Conservation (phyloP, 2,329 filamentous ascomycete species). For the Stenocarpella maydis region DNA sequence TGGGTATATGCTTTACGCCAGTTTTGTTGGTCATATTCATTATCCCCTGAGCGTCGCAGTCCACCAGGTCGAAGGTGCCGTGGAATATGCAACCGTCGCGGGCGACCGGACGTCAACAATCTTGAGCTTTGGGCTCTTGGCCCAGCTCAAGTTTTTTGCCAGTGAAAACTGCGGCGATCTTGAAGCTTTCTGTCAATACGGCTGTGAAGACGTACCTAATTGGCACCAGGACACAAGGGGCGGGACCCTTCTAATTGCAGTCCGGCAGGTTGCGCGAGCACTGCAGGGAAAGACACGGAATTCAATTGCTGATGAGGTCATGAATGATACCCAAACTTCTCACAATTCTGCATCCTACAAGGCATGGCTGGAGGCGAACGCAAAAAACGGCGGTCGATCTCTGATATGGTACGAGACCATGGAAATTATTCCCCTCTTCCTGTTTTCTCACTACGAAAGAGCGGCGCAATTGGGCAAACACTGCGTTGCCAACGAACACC, state of each 20-base stretch:
- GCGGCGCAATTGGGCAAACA: constrained; percentile 64
- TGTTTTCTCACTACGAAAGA: constrained; percentile 69
- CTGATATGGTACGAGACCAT: constrained; percentile 74
- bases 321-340: constrained; percentile 68
- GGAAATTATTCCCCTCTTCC: constrained; percentile 68
- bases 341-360: constrained; percentile 68
- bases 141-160: constrained; percentile 73
- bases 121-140: constrained; percentile 73
- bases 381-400: constrained; percentile 68
- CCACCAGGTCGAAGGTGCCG: constrained; percentile 67
- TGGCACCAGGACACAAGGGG: constrained; percentile 78
- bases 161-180: constrained; percentile 75
- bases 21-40: constrained; percentile 76
- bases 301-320: constrained; percentile 60
- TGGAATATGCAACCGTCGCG: constrained; percentile 71
- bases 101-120: constrained; percentile 78
- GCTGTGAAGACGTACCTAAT: constrained; percentile 76
- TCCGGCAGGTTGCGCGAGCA: constrained; percentile 72
- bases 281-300: constrained; percentile 76
- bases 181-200: constrained; percentile 74
- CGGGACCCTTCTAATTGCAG: constrained; percentile 71
- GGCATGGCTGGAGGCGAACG: constrained; percentile 63
- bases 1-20: constrained; percentile 73
- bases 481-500: constrained; percentile 55
- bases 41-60: constrained; percentile 67